Conservation (phyloP, 225 moss, liverwort and hornwort genomes). For the Rhytidiadelphus loreus region DNA sequence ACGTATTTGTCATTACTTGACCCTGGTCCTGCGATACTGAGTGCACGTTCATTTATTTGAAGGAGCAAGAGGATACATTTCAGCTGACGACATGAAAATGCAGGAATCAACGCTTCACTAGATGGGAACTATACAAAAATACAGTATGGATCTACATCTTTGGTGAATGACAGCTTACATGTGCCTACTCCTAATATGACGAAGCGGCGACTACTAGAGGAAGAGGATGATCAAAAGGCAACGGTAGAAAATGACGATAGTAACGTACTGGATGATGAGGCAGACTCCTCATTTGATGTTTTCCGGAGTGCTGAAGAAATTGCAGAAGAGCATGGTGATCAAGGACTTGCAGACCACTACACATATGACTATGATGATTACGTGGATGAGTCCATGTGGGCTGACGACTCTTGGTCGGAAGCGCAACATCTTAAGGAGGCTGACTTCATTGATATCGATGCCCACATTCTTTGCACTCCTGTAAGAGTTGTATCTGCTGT, state of each 20-base stretch:
- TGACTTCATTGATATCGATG: conserved; percentile 67
- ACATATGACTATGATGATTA: conserved; percentile 97
- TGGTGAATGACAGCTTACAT: conserved; percentile 1
- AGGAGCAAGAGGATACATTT: not conserved
- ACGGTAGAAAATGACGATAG: conserved; percentile 61
- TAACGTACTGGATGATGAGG: conserved; percentile 69
- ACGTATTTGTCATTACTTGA: not conserved
- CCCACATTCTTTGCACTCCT: conserved; percentile 94
- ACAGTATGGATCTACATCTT: not conserved
- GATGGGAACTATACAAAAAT: not conserved
- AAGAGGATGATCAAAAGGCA: conserved; percentile 6
- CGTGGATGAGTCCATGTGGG: conserved; percentile 96
- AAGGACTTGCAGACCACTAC: conserved; percentile 87
- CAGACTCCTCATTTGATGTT: conserved; percentile 63
- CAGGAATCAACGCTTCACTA: conserved; percentile 17
- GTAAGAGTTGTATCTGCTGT: conserved; percentile 16
- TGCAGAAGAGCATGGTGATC: conserved; percentile 62
- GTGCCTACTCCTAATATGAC: not conserved
- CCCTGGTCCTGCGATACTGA: not conserved
- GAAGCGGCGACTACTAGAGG: conserved; percentile 37
- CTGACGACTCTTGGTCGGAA: conserved; percentile 76
- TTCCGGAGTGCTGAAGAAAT: conserved; percentile 73
- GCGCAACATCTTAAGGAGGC: conserved; percentile 48
- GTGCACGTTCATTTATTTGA: not conserved
- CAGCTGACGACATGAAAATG: not conserved